A percentile compares a stretch with the other conserved stretches of the same genome.
These are phyloP conservation scores for Coccomyxa subellipsoidea DNA, from an alignment of 163 green algal species.

Conservation along the genomic window DNA sequence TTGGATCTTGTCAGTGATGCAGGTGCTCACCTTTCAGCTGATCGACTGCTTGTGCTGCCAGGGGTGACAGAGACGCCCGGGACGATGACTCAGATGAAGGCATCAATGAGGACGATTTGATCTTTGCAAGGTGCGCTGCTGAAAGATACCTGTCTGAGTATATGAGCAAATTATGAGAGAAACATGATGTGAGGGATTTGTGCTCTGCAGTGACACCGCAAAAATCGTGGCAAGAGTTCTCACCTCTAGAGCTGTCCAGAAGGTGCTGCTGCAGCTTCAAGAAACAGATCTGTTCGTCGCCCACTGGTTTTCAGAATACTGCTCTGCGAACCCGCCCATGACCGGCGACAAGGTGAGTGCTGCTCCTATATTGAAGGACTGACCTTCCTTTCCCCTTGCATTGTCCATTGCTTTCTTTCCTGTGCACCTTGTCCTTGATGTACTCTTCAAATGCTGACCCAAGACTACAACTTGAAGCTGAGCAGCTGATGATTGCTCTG, in stretches of 20 bases:
- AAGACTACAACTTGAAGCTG: not conserved
- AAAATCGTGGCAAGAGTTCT: slow-evolving; percentile 13
- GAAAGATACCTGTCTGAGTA: not conserved
- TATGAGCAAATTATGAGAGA: not conserved
- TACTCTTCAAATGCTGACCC: too few species aligned
- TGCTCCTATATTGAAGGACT: too few species aligned
- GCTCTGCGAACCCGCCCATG: slow-evolving; percentile 5
- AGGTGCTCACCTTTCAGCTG: too few species aligned
- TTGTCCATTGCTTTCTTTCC: too few species aligned
- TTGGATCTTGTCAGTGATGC: too few species aligned
- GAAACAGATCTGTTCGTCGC: slow-evolving; percentile 13
- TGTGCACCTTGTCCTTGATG: too few species aligned
- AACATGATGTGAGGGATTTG: not conserved
- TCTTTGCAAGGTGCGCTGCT: not conserved
- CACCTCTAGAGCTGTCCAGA: slow-evolving; percentile 10
- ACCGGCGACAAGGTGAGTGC: slow-evolving; percentile 20
- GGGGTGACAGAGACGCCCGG: slow-evolving; percentile 5
- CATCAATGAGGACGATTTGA: not conserved
- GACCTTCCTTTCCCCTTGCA: not conserved
- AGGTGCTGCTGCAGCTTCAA: slow-evolving; percentile 14
- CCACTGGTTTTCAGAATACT: slow-evolving; percentile 13
- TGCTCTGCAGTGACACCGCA: slow-evolving; percentile 12
- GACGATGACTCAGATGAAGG: not conserved
- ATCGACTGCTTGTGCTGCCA: too few species aligned
- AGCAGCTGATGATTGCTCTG: not conserved